Evolutionary conservation across 306 rosid genomes (phyloP).

Genomic region (Gastrolobium villosum): DNA sequence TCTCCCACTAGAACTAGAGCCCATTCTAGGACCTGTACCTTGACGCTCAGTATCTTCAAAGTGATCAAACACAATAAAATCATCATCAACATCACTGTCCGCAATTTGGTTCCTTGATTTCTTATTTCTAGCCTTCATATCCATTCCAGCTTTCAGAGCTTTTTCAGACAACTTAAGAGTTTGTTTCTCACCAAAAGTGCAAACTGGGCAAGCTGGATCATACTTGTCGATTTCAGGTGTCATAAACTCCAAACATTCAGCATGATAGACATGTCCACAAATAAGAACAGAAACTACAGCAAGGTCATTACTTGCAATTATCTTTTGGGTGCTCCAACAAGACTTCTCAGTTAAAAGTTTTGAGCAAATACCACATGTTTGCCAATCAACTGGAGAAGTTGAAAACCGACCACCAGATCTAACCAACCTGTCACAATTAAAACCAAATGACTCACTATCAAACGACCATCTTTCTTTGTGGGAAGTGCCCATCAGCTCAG

Average conservation of each 20-base stretch:
- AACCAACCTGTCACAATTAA: conserved; percentile 67
- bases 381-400: conserved; percentile 70
- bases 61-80: conserved; percentile 60
- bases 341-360: conserved; percentile 68
- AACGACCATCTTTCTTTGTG: conserved; percentile 85
- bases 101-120: conserved; percentile 68
- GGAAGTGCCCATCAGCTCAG: conserved; percentile 78
- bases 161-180: conserved; percentile 73
- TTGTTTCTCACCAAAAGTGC: conserved; percentile 85
- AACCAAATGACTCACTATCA: conserved; percentile 81
- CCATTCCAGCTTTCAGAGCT: conserved; percentile 80
- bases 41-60: conserved; percentile 59
- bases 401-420: conserved; percentile 70
- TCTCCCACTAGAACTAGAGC: conserved; percentile 72
- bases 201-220: conserved; percentile 90
- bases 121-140: conserved; percentile 70
- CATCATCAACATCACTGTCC: conserved; percentile 68
- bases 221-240: conserved; percentile 82
- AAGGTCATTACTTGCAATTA: conserved; percentile 61
- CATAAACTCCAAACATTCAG: conserved; percentile 89
- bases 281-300: conserved; percentile 81
- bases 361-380: conserved; percentile 72
- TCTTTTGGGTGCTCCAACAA: conserved; percentile 70
- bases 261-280: conserved; percentile 92
- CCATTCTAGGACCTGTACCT: conserved; percentile 63